Evolutionary conservation across 2,329 filamentous ascomycete genomes (phyloP).

Genomic region (Ceratocystiopsis sp.): DNA sequence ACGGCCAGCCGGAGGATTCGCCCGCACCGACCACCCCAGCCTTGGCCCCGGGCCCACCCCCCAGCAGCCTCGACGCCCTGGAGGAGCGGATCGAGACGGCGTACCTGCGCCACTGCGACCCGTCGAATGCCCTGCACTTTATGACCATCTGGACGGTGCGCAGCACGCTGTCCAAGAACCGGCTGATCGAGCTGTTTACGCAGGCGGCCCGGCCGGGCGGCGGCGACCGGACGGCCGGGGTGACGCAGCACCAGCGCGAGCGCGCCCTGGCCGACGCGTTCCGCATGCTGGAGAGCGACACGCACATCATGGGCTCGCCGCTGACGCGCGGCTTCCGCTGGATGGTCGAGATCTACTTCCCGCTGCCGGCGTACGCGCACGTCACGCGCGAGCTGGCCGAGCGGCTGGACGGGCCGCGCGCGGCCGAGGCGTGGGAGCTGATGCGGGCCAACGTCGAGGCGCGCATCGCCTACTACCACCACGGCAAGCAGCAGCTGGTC

Average conservation of each 20-base stretch:
- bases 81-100: slow-evolving; percentile 25
- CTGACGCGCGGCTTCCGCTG: slow-evolving; percentile 20
- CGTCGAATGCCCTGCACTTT: slow-evolving; percentile 22
- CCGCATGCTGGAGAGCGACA: slow-evolving; percentile 21
- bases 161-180: slow-evolving; percentile 27
- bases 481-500: not conserved
- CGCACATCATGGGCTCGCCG: slow-evolving; percentile 15
- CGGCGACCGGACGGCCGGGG: too few relatives aligned
- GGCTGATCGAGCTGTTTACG: slow-evolving; percentile 31
- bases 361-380: slow-evolving; percentile 23
- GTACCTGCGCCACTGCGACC: slow-evolving; percentile 26
- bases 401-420: slow-evolving; percentile 11
- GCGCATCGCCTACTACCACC: not conserved
- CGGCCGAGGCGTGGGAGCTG: slow-evolving; percentile 17
- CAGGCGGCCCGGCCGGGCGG: slow-evolving; percentile 1
- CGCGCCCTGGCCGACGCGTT: slow-evolving; percentile 17
- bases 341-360: slow-evolving; percentile 19
- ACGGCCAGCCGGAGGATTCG: too few relatives aligned
- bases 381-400: slow-evolving; percentile 19
- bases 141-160: slow-evolving; percentile 23
- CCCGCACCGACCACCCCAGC: too few relatives aligned
- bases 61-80: slow-evolving; percentile 18
- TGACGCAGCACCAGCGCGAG: slow-evolving; percentile 2
- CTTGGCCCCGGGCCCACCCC: slow-evolving; percentile 1
- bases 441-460: slow-evolving; percentile 18